phyloP scores from a whole-genome alignment of 192 early-diverging fungal species.

The Coemansia sp. region DNA sequence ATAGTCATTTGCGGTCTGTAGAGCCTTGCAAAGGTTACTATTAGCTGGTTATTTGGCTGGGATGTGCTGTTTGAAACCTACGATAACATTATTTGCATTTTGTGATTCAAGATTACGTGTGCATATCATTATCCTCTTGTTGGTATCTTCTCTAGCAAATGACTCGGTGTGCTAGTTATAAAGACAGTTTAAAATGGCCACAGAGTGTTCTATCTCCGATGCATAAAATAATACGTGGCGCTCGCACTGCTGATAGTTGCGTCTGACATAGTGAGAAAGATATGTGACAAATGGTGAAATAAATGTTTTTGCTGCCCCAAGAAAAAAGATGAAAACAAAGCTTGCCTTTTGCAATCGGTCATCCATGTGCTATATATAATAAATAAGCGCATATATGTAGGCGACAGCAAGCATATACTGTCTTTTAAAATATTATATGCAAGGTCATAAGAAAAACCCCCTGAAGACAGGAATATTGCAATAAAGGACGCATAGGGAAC shows the following conservation, averaged over 20 bases:
- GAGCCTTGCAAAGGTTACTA: no score
- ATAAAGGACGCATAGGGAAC: background rate
- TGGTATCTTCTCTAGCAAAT: no score
- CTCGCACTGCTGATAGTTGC: background rate
- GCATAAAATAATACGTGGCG: background rate
- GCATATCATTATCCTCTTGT: no score
- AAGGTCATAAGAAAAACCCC: background rate
- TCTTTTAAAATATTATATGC: background rate
- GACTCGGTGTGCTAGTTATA: no score
- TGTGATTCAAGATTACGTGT: no score
- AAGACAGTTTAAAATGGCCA: no score
- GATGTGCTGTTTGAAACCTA: no score
- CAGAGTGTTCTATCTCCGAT: background rate
- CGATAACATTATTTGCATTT: no score
- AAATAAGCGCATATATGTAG: background rate
- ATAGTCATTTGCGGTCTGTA: no score
- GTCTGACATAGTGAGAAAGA: conserved; percentile 2
- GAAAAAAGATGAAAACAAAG: background rate
- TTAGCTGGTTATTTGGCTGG: no score
- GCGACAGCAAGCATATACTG: background rate
- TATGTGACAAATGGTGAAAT: background rate
- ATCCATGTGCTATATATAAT: background rate
- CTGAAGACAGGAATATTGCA: no score
- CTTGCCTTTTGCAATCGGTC: background rate
- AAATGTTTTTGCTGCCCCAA: background rate